Base-by-base conservation (phyloP, 2,329 filamentous ascomycete species). In the Bipolaris sorokiniana region DNA sequence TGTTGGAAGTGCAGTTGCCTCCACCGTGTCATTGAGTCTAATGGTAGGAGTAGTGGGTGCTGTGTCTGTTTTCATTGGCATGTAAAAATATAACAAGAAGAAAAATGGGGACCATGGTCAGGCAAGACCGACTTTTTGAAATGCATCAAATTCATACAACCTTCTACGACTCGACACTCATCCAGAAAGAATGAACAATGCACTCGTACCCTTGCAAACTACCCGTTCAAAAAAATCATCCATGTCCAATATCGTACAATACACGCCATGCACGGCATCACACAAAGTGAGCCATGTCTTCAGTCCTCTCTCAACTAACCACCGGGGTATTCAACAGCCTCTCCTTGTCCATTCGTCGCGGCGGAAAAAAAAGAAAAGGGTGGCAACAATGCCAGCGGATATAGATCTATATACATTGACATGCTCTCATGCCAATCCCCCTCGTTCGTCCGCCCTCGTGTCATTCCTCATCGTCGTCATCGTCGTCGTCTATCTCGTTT, bases 21-120 rank as follows among this genome's bases (percentile, higher is more conserved):
- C 48, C 5, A 48, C 68, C 40, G 64, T 73, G 15, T 70, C 71
- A 7, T 73, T 71, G 70, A 55, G 56, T n/a, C 22, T 72, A 40
- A 26, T 74, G 56, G 51, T 50, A 2, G 48, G 69, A 1, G 63
- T 72, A 23, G 67, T 65, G 4, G 34, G 65, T 18, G 66, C 67
- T 9, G 65, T 68, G 1, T 20, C 68, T 26, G 48, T 60, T 26
- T 42, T 42, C 5, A 23, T 22, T n/a, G 15, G 40, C 20, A n/a
- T 42, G 20, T 42, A 22, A 23, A 41, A 22, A 41, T 6, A 40
- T 0, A 20, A 10, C n/a, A 40, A 40, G 20, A 41, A 20, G 11
- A 13, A 10, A 13, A 40, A 20, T 10, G 11, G 28, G 2, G 3
- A 4, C 28, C 4, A 31, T 4, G 28, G 4, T 31, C 10, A 31